A percentile compares a stretch with the other conserved stretches of the same genome.
Conservation (phyloP, 371 early-diverging fungal genomes). For the Saksenaea oblongispora region DNA sequence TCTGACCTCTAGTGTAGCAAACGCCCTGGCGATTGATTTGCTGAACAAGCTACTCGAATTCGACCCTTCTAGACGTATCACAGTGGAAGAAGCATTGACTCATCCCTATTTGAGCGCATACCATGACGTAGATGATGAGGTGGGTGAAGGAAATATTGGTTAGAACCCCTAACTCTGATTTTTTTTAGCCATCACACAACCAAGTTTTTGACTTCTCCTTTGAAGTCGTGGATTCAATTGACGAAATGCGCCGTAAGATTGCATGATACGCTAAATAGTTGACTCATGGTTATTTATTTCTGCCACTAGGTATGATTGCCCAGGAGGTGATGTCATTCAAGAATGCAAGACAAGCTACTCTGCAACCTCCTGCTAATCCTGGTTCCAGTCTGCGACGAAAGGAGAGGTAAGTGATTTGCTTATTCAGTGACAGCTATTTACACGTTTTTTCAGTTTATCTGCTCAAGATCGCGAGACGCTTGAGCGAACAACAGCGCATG, state of each 20-base stretch:
- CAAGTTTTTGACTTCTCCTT: constrained; percentile 91
- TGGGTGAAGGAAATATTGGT: constrained; percentile 9
- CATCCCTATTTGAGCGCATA: constrained; percentile 82
- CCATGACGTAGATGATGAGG: constrained; percentile 79
- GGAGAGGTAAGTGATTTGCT: constrained; percentile 32
- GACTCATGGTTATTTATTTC: background rate
- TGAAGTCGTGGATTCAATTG: constrained; percentile 82
- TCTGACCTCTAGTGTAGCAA: constrained; percentile 27
- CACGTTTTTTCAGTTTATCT: constrained; percentile 33
- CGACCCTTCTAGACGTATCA: constrained; percentile 81
- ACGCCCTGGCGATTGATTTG: constrained; percentile 77
- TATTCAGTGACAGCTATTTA: background rate
- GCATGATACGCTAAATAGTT: background rate
- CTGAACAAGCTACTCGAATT: constrained; percentile 79
- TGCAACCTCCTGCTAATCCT: constrained; percentile 21
- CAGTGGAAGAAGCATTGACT: constrained; percentile 78
- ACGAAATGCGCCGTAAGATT: constrained; percentile 84
- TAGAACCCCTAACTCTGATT: background rate
- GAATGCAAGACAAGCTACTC: constrained; percentile 32
- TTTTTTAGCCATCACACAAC: constrained; percentile 61
- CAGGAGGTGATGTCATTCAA: constrained; percentile 83
- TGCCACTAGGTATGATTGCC: constrained; percentile 73
- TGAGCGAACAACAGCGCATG: constrained; percentile 43
- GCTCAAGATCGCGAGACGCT: constrained; percentile 53
- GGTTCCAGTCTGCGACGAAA: constrained; percentile 46